Percentiles rank a stretch among this genome's conserved stretches.
phyloP scores from a whole-genome alignment of 495 filamentous ascomycete genomes.

The Penicillium bovifimosum region DNA sequence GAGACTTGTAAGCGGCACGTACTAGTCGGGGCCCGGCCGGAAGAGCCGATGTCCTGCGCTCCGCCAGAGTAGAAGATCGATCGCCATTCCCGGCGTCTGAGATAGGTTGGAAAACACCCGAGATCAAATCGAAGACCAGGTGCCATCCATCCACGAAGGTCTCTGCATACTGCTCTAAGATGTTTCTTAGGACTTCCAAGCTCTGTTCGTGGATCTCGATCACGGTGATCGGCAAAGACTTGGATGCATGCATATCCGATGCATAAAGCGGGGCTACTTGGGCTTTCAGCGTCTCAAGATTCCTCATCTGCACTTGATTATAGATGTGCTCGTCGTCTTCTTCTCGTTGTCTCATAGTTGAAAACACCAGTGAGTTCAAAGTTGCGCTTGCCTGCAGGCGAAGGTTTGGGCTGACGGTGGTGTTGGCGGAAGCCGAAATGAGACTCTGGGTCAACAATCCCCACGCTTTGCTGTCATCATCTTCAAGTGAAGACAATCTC shows the following conservation, averaged over 20 bases:
- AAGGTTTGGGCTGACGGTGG: conserved; percentile 50
- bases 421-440: conserved; percentile 55
- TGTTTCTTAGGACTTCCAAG: conserved; percentile 71
- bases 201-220: conserved; percentile 77
- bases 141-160: conserved; percentile 76
- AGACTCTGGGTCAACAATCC: conserved; percentile 62
- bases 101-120: conserved; percentile 65
- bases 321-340: conserved; percentile 26
- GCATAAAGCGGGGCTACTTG: conserved; percentile 50
- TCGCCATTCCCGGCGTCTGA: conserved; percentile 18
- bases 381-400: conserved; percentile 68
- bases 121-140: conserved; percentile 76
- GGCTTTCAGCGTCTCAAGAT: conserved; percentile 62
- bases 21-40: conserved; percentile 69
- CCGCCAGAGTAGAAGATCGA: conserved; percentile 7
- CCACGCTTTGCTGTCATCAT: conserved; percentile 68
- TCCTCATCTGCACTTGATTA: conserved; percentile 58
- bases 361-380: conserved; percentile 64
- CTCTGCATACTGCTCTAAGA: conserved; percentile 88
- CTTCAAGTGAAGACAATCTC: conserved; percentile 57
- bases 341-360: conserved; percentile 35
- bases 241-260: conserved; percentile 19
- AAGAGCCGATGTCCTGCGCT: conserved; percentile 24
- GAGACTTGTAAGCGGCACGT: conserved; percentile 75
- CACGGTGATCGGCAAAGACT: conserved; percentile 47